A percentile compares a stretch with the other conserved stretches of the same genome.
These are phyloP conservation scores for Yarrowia osloensis DNA, from an alignment of 805 yeast species.

Conservation along the genomic window DNA sequence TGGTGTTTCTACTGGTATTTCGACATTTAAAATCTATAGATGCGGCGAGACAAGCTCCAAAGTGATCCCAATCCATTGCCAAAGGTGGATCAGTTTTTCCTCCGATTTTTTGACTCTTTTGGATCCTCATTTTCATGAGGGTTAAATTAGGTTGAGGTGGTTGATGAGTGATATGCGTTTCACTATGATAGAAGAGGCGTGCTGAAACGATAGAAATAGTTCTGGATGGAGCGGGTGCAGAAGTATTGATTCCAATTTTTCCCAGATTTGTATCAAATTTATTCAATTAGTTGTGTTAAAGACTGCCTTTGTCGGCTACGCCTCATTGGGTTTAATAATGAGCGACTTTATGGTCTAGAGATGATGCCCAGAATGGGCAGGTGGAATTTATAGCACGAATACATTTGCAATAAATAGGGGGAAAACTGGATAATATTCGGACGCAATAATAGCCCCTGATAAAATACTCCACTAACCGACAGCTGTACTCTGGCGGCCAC, in stretches of 20 bases:
- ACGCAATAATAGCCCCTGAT: too few species aligned
- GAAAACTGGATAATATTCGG: neutral
- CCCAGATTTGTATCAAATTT: neutral
- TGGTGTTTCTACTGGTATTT: too few species aligned
- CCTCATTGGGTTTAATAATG: neutral
- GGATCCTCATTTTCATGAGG: neutral
- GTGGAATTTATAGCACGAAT: neutral
- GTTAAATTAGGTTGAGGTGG: constrained; percentile 1
- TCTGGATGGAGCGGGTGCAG: neutral
- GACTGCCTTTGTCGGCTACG: neutral
- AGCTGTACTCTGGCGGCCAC: too few species aligned
- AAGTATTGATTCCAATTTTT: neutral
- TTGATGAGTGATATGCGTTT: neutral
- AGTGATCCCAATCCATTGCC: neutral
- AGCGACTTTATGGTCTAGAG: neutral
- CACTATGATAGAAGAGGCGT: neutral
- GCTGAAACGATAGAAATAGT: neutral
- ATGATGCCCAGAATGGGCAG: neutral
- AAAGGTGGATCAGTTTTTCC: neutral
- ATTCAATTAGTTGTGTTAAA: neutral
- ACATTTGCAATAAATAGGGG: neutral
- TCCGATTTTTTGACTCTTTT: neutral
- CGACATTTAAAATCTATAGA: too few species aligned
- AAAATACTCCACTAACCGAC: too few species aligned
- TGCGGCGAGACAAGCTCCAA: too few species aligned